A percentile compares a stretch with the other conserved stretches of the same genome.
phyloP scores from a whole-genome alignment of 2,329 filamentous ascomycete genomes.

The Ascochyta fabae region DNA sequence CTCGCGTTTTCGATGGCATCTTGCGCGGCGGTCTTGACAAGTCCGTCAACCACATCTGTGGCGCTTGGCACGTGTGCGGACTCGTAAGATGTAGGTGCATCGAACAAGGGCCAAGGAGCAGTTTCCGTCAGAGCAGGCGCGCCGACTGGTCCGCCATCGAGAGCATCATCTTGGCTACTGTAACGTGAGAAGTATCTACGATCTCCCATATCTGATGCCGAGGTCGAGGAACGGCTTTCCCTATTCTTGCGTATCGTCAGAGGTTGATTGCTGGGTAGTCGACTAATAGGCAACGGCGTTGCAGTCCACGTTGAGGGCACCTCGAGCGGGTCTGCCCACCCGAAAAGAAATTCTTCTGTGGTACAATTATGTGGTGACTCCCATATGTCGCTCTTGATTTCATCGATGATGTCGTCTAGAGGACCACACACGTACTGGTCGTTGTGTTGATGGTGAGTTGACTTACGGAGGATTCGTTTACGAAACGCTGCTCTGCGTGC shows the following conservation, averaged over 20 bases:
- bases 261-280: constrained; percentile 38
- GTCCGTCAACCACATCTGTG: not conserved
- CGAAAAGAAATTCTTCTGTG: constrained; percentile 18
- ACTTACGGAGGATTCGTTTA: constrained; percentile 33
- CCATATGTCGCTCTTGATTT: constrained; percentile 41
- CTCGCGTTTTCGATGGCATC: constrained; percentile 11
- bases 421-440: constrained; percentile 27
- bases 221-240: constrained; percentile 38
- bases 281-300: constrained; percentile 39
- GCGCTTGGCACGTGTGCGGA: not conserved
- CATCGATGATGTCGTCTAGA: constrained; percentile 46
- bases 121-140: not conserved
- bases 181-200: constrained; percentile 21
- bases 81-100: constrained; percentile 4
- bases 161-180: constrained; percentile 19
- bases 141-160: constrained; percentile 11
- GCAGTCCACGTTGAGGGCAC: constrained; percentile 30
- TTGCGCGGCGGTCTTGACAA: constrained; percentile 19
- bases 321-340: constrained; percentile 27
- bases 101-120: constrained; percentile 24
- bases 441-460: constrained; percentile 15
- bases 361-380: constrained; percentile 23
- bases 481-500: constrained; percentile 36
- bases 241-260: constrained; percentile 44
- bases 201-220: constrained; percentile 31